Evolutionary conservation across 331 rosid genomes (phyloP), one percentile per base, ranked within the genome.

Genomic region (Acacia pycnantha): DNA sequence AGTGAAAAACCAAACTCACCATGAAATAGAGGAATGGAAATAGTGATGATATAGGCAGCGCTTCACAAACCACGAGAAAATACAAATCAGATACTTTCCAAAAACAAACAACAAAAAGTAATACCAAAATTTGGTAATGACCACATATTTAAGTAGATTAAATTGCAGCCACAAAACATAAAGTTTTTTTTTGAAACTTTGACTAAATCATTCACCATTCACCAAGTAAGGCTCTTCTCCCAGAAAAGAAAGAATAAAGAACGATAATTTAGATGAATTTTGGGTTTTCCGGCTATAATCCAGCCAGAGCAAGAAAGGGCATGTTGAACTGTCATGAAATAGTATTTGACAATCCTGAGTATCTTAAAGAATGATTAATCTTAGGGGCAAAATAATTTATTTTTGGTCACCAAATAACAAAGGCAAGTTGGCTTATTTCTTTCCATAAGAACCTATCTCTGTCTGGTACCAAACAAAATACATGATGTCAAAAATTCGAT

Each of bases 1-100:
- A 16, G 40, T 27, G 54, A 43, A 44, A 21, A 35, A 6, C 10
- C 19, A 74, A 64, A 87, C 93, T 86, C 84, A 91, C 98, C 97
- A 93, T 91, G 69, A 93, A 93, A 81, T 91, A 93, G 37, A 93
- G 93, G 78, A 87, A 93, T 8, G 97, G 94, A 84, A 93, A 91
- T 66, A 91, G 90, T 50, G 92, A 82, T 10, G 96, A 74, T 85
- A 85, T 83, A 22, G 97, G 97, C 53, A 91, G 82, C 4, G 91
- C 97, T 93, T 93, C 50, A 86, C 43, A 87, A 40, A 37, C 27
- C 40, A 80, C 75, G 46, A 73, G n/a, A 72, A 82, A 77, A 10
- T 48, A n/a, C 33, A 41, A 11, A 47, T 71, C 2, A 71, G 68
- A 46, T 16, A 26, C 22, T 27, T 72, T 12, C 14, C 31, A 70